These are phyloP conservation scores for Termitomyces bulborhizus DNA, from an alignment of 768 basidiomycete genomes.

Conservation along the genomic window DNA sequence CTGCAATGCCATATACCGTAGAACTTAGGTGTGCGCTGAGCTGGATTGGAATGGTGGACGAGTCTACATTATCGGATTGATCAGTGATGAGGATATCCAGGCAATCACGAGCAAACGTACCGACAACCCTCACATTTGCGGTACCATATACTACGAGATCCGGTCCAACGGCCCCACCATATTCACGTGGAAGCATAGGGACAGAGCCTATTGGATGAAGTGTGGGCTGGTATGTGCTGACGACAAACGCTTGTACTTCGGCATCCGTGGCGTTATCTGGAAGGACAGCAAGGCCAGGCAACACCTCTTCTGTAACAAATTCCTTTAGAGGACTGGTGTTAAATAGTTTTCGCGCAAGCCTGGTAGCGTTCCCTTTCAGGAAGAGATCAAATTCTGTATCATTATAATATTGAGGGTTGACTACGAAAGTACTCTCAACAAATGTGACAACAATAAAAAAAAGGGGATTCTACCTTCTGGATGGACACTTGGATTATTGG, in stretches of 20 bases:
- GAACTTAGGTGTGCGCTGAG: slow-evolving; percentile 9
- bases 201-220: slow-evolving; percentile 12
- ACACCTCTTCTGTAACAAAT: not conserved
- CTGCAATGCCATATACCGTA: slow-evolving; percentile 11
- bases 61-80: not conserved
- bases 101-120: not conserved
- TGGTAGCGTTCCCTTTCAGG: slow-evolving; percentile 9
- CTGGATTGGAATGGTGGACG: slow-evolving; percentile 11
- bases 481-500: slow-evolving; percentile 9
- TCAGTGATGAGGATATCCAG: not conserved
- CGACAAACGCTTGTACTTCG: slow-evolving; percentile 3
- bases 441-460: not conserved
- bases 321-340: slow-evolving; percentile 4
- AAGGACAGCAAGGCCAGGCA: slow-evolving; percentile 2
- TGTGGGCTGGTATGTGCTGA: not conserved
- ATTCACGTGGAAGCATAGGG: slow-evolving; percentile 10
- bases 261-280: slow-evolving; percentile 6
- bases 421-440: not conserved
- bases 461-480: slow-evolving; percentile 1
- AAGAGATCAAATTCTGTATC: slow-evolving; percentile 3
- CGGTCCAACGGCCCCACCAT: slow-evolving; percentile 11
- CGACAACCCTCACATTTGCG: slow-evolving; percentile 10
- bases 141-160: slow-evolving; percentile 12
- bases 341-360: slow-evolving; percentile 5
- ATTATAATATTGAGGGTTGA: slow-evolving; percentile 7